Base-by-base conservation (phyloP, 139 green algal genomes). In the Chlorella sorokiniana region DNA sequence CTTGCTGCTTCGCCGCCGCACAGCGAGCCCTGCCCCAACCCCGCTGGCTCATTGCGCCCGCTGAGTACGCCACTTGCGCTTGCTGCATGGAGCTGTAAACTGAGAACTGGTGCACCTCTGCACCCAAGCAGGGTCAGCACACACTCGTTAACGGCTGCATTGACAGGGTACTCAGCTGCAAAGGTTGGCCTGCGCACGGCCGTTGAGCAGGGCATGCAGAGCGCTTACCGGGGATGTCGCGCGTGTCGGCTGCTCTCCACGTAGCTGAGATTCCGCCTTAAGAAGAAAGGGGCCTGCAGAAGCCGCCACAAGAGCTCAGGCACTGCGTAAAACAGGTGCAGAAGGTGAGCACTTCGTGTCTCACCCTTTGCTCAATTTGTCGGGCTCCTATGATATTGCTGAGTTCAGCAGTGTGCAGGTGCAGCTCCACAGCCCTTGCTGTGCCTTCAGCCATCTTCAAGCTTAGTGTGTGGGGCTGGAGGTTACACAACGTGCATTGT, bases 211-310 rank as follows among this genome's bases (percentile, higher is more conserved):
- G 48, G 48, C 14, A 56, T 56, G 48, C 48, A 56, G 14, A 16
- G 11, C 48, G 31, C 70, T n/a, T 45, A 77, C 70, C 70, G 44
- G 14, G 41, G 44, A 14, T 25, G n/a, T 25, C 63, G 70, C 44
- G 70, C 14, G n/a, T 16, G n/a, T 3, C 45, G 29, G 48, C 48
- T 38, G 9, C 25, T 23, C 4, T 81, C 42, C 14, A 71, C 40
- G 42, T 84, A 84, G 51, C 38, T 73, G 9, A 84, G 79, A 23
- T 78, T 84, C 6, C 79, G 69, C 4, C 69, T n/a, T 41, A 84
- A n/a, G 41, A 84, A 63, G 38, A 61, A 31, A 3, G 69, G 69
- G 6, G 54, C 65, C 79, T 84, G 69, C 68, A 56, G 16, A 37
- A 56, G 11, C 1, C 8, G 20, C 1, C 9, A 61, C 54, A 37